Evolutionary conservation across 148 eudicot genomes (phyloP), one percentile per base, ranked within the genome.

Genomic region (Limonium bicolor): DNA sequence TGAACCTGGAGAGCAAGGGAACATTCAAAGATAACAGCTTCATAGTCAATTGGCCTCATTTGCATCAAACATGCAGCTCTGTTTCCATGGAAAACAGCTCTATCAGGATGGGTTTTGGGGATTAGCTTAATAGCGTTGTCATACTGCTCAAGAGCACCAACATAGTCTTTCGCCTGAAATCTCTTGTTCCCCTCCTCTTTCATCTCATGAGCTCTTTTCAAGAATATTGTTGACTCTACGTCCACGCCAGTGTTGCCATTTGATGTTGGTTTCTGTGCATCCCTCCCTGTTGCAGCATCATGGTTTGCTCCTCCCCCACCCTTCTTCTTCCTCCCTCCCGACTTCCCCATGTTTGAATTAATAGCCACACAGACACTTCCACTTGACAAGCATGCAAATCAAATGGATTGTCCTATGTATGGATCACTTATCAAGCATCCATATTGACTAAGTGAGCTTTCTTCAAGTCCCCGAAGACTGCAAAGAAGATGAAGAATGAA

Each of bases 281-380:
- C 10, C 16, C 27, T 31, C 29, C 9, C 48, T 25, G 48, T 23
- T 43, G 48, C 13, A 23, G 56, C 69, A 34, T 50, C 70, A 37
- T 25, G 53, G 19, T 20, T 46, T 4, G 54, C 43, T 42, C 40
- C 63, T 51, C 38, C 72, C 42, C 56, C 60, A 15, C 71, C 61
- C 65, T 90, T 90, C 82, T 77, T 90, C 50, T 67, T 84, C 63
- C 62, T 90, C 33, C 86, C 90, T 5, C 95, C 93, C 26, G 97
- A 77, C 55, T 84, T 90, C 61, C 97, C 97, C 97, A 90, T 90
- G 19, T n/a, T n/a, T n/a, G n/a, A n/a, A n/a, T n/a, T n/a, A n/a
- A n/a, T n/a, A n/a, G n/a, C n/a, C n/a, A n/a, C n/a, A n/a, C n/a
- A n/a, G n/a, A n/a, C n/a, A n/a, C n/a, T n/a, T n/a, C n/a, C n/a